Evolutionary conservation across 208 protist species (phyloP).

Genomic region (Perkinsela sp.): DNA sequence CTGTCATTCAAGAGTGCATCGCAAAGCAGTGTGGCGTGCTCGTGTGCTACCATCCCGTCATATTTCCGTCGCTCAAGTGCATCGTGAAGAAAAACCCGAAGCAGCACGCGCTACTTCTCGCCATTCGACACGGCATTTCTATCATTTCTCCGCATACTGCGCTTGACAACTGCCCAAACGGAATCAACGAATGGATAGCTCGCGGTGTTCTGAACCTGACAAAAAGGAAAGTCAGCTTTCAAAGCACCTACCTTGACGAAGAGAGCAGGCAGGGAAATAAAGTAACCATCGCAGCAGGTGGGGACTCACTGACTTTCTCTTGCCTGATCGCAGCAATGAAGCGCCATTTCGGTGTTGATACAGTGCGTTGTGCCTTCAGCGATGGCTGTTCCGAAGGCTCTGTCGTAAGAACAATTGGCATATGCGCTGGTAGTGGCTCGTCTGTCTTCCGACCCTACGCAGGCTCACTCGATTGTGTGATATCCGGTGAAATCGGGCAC

Average conservation of each 20-base stretch:
- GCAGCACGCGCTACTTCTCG: constrained; percentile 28
- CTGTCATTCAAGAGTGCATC: constrained; percentile 56
- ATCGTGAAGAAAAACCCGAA: constrained; percentile 29
- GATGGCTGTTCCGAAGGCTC: constrained; percentile 10
- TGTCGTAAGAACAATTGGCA: constrained; percentile 20
- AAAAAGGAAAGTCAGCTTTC: neutral
- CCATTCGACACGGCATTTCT: constrained; percentile 31
- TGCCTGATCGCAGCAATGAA: constrained; percentile 25
- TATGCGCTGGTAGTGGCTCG: constrained; percentile 57
- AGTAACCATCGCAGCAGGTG: constrained; percentile 16
- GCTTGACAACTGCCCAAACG: constrained; percentile 29
- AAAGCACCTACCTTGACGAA: neutral
- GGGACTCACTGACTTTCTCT: constrained; percentile 10
- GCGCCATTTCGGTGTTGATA: constrained; percentile 14
- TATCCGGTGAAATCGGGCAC: constrained; percentile 68
- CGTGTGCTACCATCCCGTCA: constrained; percentile 62
- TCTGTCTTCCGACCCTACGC: constrained; percentile 24
- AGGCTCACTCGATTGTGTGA: constrained; percentile 21
- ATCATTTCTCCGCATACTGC: constrained; percentile 72
- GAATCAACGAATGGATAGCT: constrained; percentile 72
- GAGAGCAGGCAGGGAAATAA: constrained; percentile 10
- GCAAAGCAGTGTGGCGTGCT: constrained; percentile 26
- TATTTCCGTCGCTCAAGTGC: constrained; percentile 45
- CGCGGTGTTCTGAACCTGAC: constrained; percentile 6
- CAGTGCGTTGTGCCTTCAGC: constrained; percentile 34